Percentiles rank a stretch among this genome's conserved stretches.
phyloP scores from a whole-genome alignment of 2,329 filamentous ascomycete genomes.

The Penicillium sp. region DNA sequence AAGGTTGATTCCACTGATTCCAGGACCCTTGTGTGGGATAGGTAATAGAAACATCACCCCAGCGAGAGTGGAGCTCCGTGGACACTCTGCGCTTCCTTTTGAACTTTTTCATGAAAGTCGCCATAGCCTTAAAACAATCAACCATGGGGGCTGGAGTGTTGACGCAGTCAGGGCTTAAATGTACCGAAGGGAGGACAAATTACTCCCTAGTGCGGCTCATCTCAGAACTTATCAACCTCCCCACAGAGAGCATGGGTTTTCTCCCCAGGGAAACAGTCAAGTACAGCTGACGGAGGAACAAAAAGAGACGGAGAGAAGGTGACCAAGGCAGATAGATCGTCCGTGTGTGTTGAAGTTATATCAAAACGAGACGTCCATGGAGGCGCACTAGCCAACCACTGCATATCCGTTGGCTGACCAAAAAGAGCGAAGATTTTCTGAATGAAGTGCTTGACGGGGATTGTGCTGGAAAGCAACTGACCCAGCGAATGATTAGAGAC shows the following conservation, averaged over 20 bases:
- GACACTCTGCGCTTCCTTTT: slow-evolving; percentile 36
- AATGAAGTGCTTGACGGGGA: slow-evolving; percentile 10
- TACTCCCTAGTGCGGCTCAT: slow-evolving; percentile 20
- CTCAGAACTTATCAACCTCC: slow-evolving; percentile 13
- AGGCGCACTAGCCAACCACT: slow-evolving; percentile 15
- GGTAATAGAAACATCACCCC: slow-evolving; percentile 42
- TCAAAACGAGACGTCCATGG: slow-evolving; percentile 19
- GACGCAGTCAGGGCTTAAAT: neutral
- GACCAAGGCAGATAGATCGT: slow-evolving; percentile 4
- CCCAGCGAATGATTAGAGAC: slow-evolving; percentile 13
- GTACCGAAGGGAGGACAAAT: slow-evolving; percentile 16
- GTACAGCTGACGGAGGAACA: neutral
- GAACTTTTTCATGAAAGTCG: slow-evolving; percentile 32
- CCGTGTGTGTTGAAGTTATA: slow-evolving; percentile 27
- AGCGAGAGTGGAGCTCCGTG: slow-evolving; percentile 39
- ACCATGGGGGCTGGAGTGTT: slow-evolving; percentile 20
- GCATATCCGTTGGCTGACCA: slow-evolving; percentile 20
- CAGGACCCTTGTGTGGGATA: slow-evolving; percentile 43
- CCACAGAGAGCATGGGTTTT: slow-evolving; percentile 7
- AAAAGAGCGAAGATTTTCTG: slow-evolving; percentile 22
- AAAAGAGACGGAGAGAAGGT: slow-evolving; percentile 2
- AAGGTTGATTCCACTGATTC: slow-evolving; percentile 38
- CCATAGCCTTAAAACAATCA: slow-evolving; percentile 28
- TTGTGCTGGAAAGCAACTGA: slow-evolving; percentile 15
- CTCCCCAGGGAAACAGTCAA: neutral